Percentiles rank a stretch among this genome's conserved stretches.
These are phyloP conservation scores for Neoscytalidium dimidiatum DNA, from an alignment of 2,329 filamentous ascomycete genomes.

Conservation along the genomic window DNA sequence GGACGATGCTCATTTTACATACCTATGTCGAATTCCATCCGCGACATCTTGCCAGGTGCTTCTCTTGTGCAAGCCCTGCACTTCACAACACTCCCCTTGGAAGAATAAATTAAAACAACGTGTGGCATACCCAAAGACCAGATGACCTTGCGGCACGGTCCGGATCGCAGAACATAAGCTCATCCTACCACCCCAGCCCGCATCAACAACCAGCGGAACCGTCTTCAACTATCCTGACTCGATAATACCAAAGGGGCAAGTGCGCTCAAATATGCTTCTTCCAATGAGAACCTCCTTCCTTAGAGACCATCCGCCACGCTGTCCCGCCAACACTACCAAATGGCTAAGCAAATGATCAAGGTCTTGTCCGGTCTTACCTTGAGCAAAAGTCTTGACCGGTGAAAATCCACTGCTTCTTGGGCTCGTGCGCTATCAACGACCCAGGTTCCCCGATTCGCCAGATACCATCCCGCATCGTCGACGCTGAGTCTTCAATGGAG, in stretches of 20 bases:
- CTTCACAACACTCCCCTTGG: neutral
- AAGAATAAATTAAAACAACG: neutral
- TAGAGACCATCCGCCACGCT: no score
- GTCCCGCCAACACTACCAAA: no score
- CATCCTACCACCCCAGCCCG: no score
- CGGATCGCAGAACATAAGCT: neutral
- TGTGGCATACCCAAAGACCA: neutral
- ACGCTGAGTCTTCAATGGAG: neutral
- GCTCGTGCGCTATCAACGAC: neutral
- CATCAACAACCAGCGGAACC: neutral
- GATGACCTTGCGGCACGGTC: neutral
- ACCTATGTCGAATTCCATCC: neutral
- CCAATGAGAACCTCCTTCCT: no score
- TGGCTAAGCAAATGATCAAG: no score
- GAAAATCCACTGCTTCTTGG: no score
- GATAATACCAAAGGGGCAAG: no score
- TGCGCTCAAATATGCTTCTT: no score
- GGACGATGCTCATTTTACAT: neutral
- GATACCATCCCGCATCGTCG: neutral
- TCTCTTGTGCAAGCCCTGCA: neutral
- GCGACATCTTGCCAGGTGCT: neutral
- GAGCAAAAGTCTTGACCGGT: no score
- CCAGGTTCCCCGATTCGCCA: neutral
- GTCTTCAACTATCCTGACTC: neutral
- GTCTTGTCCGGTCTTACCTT: no score